Conservation (phyloP, 2,329 filamentous ascomycete species). For the Dactylellina sp. region DNA sequence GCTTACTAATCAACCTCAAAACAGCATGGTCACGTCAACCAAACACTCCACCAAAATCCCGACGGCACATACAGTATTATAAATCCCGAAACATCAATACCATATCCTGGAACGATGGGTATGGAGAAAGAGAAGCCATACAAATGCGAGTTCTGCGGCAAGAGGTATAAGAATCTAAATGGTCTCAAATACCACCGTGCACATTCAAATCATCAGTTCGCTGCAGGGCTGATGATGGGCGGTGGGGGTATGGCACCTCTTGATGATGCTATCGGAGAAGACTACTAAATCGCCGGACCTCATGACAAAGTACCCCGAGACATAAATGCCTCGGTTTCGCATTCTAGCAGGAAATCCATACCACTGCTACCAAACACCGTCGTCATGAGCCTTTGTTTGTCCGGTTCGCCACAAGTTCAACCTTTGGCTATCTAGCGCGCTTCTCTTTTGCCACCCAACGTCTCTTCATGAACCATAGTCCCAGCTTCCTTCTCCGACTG, state of each 20-base stretch:
- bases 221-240: conserved; percentile 56
- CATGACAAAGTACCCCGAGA: not conserved
- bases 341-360: conserved; percentile 22
- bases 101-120: conserved; percentile 94
- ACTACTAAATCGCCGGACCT: conserved; percentile 24
- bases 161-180: conserved; percentile 99
- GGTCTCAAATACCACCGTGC: conserved; percentile 85
- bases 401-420: conserved; percentile 33
- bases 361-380: conserved; percentile 9
- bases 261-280: conserved; percentile 53
- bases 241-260: conserved; percentile 46
- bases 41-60: conserved; percentile 94
- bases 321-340: conserved; percentile 4
- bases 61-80: conserved; percentile 99
- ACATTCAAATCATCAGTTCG: conserved; percentile 63
- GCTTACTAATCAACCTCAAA: conserved; percentile 55
- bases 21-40: conserved; percentile 90
- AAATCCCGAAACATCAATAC: conserved; percentile 91
- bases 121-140: conserved; percentile 99
- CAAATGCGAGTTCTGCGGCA: conserved; percentile 94
- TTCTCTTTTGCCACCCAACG: conserved; percentile 23
- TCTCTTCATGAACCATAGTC: conserved; percentile 8
- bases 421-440: conserved; percentile 19
- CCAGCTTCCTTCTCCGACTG: conserved; percentile 38
- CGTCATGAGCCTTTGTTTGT: conserved; percentile 20